Base-by-base conservation (phyloP, 805 yeast genomes). In the Geotrichum ghanense region DNA sequence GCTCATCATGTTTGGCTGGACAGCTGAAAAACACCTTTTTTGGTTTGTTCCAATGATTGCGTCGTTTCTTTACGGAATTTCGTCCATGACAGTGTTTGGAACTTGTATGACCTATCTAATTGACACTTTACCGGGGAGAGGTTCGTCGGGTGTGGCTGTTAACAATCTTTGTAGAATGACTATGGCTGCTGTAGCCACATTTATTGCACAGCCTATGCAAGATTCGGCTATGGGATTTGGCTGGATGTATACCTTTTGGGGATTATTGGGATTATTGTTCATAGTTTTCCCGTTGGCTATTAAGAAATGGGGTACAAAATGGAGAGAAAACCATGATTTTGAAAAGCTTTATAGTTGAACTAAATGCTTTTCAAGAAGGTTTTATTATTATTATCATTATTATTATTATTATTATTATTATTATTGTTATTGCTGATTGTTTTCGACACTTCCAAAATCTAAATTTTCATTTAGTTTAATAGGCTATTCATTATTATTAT, bases 61-160 rank as follows among this genome's bases (percentile, higher is more conserved):
- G 0, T 81, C 92, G 3, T 85, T 89, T 1, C 49, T 84, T 4
- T 84, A 81, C 61, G 95, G 95, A 0, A 78, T 81, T 58, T 84
- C 90, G 0, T 78, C 85, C 26, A 83, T 86, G 92, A 76, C 85
- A 63, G 76, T 83, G 2, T 84, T 85, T 53, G 92, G 94, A 2
- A 77, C 85, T 6, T 81, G 87, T 0, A 75, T 81, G 2, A 85
- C 95, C 0, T 87, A 85, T 57, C 65, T 86, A 48, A 88, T 86
- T 1, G 95, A 86, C 57, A 77, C 87, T 1, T 69, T 87, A 41
- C 95, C 95, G 0, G 94, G 95, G 0, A 73, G 80, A 55, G 94
- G 95, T 39, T 89, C 95, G 12, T 83, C 95, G 0, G 95, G 94
- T 0, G 84, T 86, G 43, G 95, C 95, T 0, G 61, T 87, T 44